Percentiles rank a stretch among this genome's conserved stretches.
Evolutionary conservation across 2,329 filamentous ascomycete genomes (phyloP).

Genomic region (Xylaria sp.): DNA sequence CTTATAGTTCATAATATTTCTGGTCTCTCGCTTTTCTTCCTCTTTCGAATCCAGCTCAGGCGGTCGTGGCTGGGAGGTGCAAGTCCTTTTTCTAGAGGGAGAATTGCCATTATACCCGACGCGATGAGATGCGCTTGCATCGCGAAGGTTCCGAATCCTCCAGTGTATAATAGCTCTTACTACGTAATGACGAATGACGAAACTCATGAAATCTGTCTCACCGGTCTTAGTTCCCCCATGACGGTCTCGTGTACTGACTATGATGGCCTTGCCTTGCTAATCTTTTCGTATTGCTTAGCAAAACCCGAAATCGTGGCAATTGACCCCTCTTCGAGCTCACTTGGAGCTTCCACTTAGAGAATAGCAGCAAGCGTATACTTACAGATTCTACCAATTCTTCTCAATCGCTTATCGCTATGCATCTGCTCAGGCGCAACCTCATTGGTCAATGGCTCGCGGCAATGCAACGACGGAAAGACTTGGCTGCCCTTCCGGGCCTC

Average conservation of each 20-base stretch:
- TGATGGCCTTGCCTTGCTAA: not conserved
- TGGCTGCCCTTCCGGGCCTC: conserved; percentile 16
- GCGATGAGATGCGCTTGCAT: conserved; percentile 1
- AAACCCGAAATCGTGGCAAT: not conserved
- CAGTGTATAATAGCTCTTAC: not conserved
- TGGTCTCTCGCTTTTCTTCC: not conserved
- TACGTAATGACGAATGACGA: conserved; percentile 8
- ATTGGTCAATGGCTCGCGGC: conserved; percentile 19
- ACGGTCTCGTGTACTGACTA: too few species aligned
- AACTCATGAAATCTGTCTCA: not conserved
- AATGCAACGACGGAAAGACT: conserved; percentile 12
- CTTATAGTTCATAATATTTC: conserved; percentile 1
- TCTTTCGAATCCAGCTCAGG: not conserved
- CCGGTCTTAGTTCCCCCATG: not conserved
- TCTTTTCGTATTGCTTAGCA: not conserved
- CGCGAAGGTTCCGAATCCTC: not conserved
- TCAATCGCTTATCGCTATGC: conserved; percentile 8
- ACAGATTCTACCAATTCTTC: not conserved
- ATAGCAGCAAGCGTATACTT: not conserved
- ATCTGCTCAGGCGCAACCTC: not conserved
- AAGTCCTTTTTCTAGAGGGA: not conserved
- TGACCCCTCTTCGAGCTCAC: conserved; percentile 5
- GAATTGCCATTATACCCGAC: conserved; percentile 10
- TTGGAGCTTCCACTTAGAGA: conserved; percentile 26
- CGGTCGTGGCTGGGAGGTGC: not conserved